phyloP scores from a whole-genome alignment of 768 basidiomycete genomes.

The Tulasnella calospora region DNA sequence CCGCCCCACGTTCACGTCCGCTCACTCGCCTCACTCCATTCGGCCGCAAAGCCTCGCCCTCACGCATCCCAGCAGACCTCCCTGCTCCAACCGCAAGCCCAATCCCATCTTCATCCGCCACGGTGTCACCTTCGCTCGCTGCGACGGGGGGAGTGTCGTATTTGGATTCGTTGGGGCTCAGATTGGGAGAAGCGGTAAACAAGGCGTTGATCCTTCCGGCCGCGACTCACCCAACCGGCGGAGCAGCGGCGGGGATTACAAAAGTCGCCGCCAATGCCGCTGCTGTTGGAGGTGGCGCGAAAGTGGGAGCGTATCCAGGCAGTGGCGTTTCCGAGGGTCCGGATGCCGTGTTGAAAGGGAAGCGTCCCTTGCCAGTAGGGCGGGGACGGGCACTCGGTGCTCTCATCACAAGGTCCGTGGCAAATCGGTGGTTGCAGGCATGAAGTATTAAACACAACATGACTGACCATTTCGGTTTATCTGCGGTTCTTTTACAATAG shows the following conservation, averaged over 20 bases:
- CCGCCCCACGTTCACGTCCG: slow-evolving; percentile 35
- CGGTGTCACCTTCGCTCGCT: not conserved
- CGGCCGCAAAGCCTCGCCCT: not conserved
- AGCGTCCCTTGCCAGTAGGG: slow-evolving; percentile 66
- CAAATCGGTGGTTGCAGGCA: too few species aligned
- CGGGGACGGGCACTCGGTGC: slow-evolving; percentile 63
- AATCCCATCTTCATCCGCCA: slow-evolving; percentile 34
- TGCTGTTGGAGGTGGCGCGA: not conserved
- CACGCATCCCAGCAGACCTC: slow-evolving; percentile 45
- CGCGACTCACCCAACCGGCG: slow-evolving; percentile 38
- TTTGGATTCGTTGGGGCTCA: slow-evolving; percentile 67
- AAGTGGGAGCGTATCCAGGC: not conserved
- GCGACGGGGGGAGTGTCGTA: slow-evolving; percentile 69
- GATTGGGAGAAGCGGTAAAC: slow-evolving; percentile 75
- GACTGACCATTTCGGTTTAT: not conserved
- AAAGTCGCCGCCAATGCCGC: not conserved
- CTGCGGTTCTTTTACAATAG: slow-evolving; percentile 38
- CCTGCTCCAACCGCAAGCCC: slow-evolving; percentile 51
- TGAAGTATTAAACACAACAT: too few species aligned
- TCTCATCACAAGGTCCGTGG: slow-evolving; percentile 64
- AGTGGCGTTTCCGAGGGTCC: slow-evolving; percentile 36
- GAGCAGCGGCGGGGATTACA: not conserved
- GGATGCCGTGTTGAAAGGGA: slow-evolving; percentile 56
- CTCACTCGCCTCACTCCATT: slow-evolving; percentile 50
- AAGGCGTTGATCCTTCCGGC: slow-evolving; percentile 64